These are phyloP conservation scores for Cladophialophora bantiana DNA, from an alignment of 2,329 filamentous ascomycete genomes.

Conservation along the genomic window DNA sequence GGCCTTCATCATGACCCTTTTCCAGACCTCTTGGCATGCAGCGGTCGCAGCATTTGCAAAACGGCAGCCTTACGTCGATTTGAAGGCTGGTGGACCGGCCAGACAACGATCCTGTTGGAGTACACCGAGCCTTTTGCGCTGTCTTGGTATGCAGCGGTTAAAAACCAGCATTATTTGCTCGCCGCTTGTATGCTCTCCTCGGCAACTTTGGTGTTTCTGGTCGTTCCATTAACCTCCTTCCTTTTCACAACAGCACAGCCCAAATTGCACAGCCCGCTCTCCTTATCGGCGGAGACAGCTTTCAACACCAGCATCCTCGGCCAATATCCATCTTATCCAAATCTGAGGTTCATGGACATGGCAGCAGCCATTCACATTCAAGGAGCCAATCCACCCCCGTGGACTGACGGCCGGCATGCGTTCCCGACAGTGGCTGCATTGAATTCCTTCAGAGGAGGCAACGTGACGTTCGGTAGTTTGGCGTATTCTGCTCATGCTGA, in stretches of 20 bases:
- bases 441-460: neutral
- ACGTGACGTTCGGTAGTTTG: neutral
- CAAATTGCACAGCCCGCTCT: neutral
- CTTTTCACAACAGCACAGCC: constrained; percentile 10
- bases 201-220: constrained; percentile 4
- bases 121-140: constrained; percentile 9
- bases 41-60: neutral
- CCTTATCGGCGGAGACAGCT: constrained; percentile 1
- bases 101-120: constrained; percentile 5
- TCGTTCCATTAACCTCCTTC: constrained; percentile 14
- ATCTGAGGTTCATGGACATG: constrained; percentile 11
- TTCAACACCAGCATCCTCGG: constrained; percentile 14
- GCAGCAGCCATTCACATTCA: constrained; percentile 16
- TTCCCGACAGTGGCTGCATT: neutral
- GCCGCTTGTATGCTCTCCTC: constrained; percentile 11
- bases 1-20: constrained; percentile 2
- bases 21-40: neutral
- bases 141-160: neutral
- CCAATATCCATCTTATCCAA: neutral
- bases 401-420: constrained; percentile 4
- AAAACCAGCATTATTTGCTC: constrained; percentile 8
- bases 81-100: neutral
- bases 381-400: constrained; percentile 3
- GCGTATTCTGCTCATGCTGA: constrained; percentile 1
- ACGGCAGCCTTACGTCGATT: neutral